phyloP scores from a whole-genome alignment of 1,284 basidiomycete genomes.

The Inonotus hispidus region DNA sequence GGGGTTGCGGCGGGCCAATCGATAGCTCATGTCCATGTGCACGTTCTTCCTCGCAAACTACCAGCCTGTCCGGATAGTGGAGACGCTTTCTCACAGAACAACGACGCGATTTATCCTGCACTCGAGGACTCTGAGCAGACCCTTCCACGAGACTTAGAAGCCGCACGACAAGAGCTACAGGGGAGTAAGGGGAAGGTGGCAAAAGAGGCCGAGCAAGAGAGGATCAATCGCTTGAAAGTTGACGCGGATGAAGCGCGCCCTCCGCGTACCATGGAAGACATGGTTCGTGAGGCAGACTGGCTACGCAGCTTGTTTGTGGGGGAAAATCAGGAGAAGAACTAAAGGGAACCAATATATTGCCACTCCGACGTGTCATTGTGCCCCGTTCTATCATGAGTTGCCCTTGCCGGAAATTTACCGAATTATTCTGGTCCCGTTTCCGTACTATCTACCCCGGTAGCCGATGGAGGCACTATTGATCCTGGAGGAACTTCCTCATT shows the following conservation, averaged over 20 bases:
- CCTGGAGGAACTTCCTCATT: constrained; percentile 18
- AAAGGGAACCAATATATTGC: not conserved
- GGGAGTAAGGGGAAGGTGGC: constrained; percentile 1
- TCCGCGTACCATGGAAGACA: constrained; percentile 65
- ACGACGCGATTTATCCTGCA: constrained; percentile 77
- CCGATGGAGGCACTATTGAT: not conserved
- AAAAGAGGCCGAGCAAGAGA: constrained; percentile 20
- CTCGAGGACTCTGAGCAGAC: constrained; percentile 62
- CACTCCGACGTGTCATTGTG: not conserved
- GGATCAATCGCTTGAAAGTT: constrained; percentile 40
- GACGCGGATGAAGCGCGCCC: constrained; percentile 68
- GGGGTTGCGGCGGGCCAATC: constrained; percentile 82
- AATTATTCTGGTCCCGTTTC: not conserved
- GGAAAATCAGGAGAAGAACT: not conserved
- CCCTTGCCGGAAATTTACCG: too few species aligned
- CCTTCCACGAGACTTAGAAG: constrained; percentile 37
- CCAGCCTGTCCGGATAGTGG: constrained; percentile 34
- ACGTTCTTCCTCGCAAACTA: constrained; percentile 74
- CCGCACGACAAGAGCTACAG: constrained; percentile 17
- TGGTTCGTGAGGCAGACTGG: constrained; percentile 73
- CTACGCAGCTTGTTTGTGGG: constrained; percentile 44
- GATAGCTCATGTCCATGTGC: constrained; percentile 88
- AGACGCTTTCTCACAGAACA: constrained; percentile 60
- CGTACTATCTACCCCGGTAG: not conserved
- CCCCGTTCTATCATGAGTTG: too few species aligned